phyloP scores from a whole-genome alignment of 805 yeast genomes.

The Phaffomyces thermotolerans region DNA sequence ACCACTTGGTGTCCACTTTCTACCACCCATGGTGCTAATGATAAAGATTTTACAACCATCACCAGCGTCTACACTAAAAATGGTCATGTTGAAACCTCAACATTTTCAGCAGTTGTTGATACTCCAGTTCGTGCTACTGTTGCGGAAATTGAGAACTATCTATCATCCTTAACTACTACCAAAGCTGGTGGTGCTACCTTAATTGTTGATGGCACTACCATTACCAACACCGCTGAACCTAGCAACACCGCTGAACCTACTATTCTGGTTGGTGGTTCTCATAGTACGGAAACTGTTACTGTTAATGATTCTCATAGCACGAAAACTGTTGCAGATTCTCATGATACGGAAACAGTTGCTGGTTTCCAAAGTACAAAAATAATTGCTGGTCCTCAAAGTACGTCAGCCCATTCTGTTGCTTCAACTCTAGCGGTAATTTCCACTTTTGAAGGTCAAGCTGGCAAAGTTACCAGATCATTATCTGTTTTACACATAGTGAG shows the following conservation, averaged over 20 bases:
- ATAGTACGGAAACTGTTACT: neutral
- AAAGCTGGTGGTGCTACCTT: constrained; percentile 15
- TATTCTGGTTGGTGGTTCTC: too few species aligned
- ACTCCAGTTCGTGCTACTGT: constrained; percentile 3
- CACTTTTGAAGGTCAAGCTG: constrained; percentile 41
- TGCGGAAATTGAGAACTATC: constrained; percentile 5
- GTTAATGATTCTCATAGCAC: neutral
- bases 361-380: constrained; percentile 23
- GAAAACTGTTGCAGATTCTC: neutral
- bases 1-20: constrained; percentile 16
- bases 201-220: too few species aligned
- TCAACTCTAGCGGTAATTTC: constrained; percentile 3
- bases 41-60: constrained; percentile 8
- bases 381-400: neutral
- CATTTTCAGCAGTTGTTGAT: constrained; percentile 3
- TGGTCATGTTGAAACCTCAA: constrained; percentile 2
- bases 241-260: too few species aligned
- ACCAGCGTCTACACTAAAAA: constrained; percentile 3
- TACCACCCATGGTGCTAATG: constrained; percentile 8
- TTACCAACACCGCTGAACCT: too few species aligned
- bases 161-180: constrained; percentile 9
- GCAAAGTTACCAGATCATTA: constrained; percentile 83
- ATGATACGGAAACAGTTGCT: constrained; percentile 34
- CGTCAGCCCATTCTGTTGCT: neutral
- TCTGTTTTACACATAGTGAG: constrained; percentile 84